Evolutionary conservation across 139 green algal genomes (phyloP).

Genomic region (Chlamydomonas eustigma): DNA sequence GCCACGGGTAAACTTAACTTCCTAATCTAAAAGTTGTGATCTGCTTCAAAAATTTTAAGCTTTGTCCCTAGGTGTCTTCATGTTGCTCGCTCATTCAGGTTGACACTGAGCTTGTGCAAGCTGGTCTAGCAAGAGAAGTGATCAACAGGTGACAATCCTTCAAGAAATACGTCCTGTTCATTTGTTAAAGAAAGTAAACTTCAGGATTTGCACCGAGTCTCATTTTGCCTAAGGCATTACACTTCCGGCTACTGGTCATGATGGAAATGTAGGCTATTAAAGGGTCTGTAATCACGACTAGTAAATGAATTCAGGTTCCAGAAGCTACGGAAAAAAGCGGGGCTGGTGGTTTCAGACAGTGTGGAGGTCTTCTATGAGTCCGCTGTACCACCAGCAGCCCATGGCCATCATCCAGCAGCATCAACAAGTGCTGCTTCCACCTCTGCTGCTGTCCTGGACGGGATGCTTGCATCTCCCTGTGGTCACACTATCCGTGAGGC

Average conservation of each 20-base stretch:
- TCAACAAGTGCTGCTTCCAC: neutral
- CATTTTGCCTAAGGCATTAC: no score
- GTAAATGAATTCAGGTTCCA: no score
- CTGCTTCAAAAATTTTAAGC: no score
- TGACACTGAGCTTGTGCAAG: conserved; percentile 60
- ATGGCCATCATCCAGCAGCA: neutral
- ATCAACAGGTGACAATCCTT: conserved; percentile 76
- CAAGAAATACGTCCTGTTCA: neutral
- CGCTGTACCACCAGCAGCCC: neutral
- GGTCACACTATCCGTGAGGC: conserved; percentile 47
- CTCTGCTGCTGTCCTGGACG: neutral
- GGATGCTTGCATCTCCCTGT: conserved; percentile 20
- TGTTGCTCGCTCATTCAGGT: neutral
- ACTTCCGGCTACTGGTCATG: no score
- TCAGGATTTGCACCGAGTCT: no score
- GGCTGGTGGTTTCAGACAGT: conserved; percentile 62
- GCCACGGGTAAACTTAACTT: no score
- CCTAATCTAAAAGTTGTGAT: no score
- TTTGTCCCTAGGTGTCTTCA: no score
- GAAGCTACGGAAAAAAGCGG: conserved; percentile 89
- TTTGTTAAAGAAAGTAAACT: neutral
- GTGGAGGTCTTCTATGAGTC: conserved; percentile 63
- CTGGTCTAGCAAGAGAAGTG: conserved; percentile 83
- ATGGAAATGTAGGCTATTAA: no score
- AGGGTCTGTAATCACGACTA: no score